phyloP scores from a whole-genome alignment of 345 rosid genomes.

The Salix suchowensis region DNA sequence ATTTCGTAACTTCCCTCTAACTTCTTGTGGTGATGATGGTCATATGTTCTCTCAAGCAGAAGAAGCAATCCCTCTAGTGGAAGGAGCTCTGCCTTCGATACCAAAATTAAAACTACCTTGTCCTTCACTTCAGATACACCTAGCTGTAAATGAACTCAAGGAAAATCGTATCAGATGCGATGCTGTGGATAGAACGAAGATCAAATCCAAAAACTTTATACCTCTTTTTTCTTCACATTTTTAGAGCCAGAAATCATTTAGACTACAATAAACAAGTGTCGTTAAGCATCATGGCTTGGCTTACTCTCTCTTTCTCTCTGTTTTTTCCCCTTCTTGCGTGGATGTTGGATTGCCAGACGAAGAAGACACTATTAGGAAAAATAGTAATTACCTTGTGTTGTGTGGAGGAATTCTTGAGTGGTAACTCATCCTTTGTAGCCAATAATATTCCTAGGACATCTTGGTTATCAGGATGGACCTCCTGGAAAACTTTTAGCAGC shows the following conservation, averaged over 20 bases:
- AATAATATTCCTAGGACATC: slow-evolving; percentile 52
- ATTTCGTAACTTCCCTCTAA: slow-evolving; percentile 42
- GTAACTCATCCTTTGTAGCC: slow-evolving; percentile 48
- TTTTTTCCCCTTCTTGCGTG: neutral
- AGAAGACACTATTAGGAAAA: neutral
- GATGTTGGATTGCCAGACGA: neutral
- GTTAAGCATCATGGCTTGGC: neutral
- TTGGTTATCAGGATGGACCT: slow-evolving; percentile 54
- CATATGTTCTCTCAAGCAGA: slow-evolving; percentile 55
- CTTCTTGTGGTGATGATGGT: slow-evolving; percentile 35
- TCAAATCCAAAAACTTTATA: neutral
- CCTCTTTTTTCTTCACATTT: neutral
- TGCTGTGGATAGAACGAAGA: too few species aligned
- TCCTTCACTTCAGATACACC: slow-evolving; percentile 49
- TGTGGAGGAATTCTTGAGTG: slow-evolving; percentile 48
- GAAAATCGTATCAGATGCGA: neutral
- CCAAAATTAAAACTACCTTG: slow-evolving; percentile 52
- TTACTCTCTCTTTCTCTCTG: too few species aligned
- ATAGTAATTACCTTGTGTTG: slow-evolving; percentile 39
- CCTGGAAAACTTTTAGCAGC: slow-evolving; percentile 39
- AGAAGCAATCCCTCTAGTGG: slow-evolving; percentile 49
- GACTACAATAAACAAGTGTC: neutral
- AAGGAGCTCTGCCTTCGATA: slow-evolving; percentile 56
- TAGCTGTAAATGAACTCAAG: slow-evolving; percentile 35
- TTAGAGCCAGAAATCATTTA: neutral